Conservation (phyloP, 31 red algal species). For the Porphyra umbilicalis region DNA sequence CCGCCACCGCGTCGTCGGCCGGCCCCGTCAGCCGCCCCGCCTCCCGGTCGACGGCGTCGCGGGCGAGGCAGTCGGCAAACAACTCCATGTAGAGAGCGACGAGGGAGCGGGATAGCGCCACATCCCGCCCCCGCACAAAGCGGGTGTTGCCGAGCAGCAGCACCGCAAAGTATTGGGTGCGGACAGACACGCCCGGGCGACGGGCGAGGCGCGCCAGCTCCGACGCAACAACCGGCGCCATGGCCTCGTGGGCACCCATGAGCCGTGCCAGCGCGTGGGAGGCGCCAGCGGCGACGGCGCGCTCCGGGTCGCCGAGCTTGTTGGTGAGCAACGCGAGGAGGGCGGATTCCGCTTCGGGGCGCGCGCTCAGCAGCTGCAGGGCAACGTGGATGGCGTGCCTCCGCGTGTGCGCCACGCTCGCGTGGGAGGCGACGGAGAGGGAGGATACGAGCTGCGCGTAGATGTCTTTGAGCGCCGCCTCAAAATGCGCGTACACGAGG, state of each 20-base stretch:
- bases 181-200: constrained; percentile 27
- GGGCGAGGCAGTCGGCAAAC: constrained; percentile 27
- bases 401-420: constrained; percentile 47
- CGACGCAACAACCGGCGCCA: constrained; percentile 61
- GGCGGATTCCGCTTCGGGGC: constrained; percentile 71
- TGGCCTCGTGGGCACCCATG: constrained; percentile 66
- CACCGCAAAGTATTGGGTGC: constrained; percentile 61
- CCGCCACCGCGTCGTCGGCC: constrained; percentile 12
- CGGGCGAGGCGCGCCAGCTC: constrained; percentile 47
- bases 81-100: constrained; percentile 65
- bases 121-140: constrained; percentile 20
- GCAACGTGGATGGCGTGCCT: constrained; percentile 39
- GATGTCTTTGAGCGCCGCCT: constrained; percentile 58
- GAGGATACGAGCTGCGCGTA: constrained; percentile 50
- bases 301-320: constrained; percentile 81
- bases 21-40: neutral
- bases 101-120: constrained; percentile 37
- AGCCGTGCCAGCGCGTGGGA: constrained; percentile 54
- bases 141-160: constrained; percentile 54
- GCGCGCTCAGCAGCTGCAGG: constrained; percentile 59
- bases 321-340: constrained; percentile 78
- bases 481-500: constrained; percentile 72
- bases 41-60: neutral
- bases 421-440: constrained; percentile 44
- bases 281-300: constrained; percentile 53